phyloP scores from a whole-genome alignment of 768 basidiomycete species.

The Mycena capillaripes region DNA sequence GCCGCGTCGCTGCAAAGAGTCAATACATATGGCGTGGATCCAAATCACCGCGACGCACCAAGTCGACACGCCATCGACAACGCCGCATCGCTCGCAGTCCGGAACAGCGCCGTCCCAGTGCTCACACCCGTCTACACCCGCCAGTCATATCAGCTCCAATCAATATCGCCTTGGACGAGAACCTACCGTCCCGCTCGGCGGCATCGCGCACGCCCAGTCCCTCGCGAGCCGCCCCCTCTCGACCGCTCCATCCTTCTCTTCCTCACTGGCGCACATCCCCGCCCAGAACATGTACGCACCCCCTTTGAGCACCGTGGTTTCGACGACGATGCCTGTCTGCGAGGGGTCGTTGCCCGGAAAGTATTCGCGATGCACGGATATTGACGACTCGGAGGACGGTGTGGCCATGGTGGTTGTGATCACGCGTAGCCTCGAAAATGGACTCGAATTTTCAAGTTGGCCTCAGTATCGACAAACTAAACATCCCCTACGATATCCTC shows the following conservation, averaged over 20 bases:
- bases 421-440: no score
- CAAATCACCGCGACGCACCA: slow-evolving; percentile 57
- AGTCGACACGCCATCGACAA: slow-evolving; percentile 84
- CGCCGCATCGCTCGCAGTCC: slow-evolving; percentile 74
- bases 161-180: neutral
- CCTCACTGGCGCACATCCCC: slow-evolving; percentile 66
- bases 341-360: slow-evolving; percentile 64
- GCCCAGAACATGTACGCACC: slow-evolving; percentile 92
- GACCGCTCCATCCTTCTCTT: slow-evolving; percentile 63
- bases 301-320: slow-evolving; percentile 75
- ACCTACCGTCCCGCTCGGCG: slow-evolving; percentile 55
- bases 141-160: neutral
- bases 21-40: no score
- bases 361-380: slow-evolving; percentile 63
- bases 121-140: slow-evolving; percentile 39
- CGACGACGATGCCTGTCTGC: slow-evolving; percentile 72
- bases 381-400: slow-evolving; percentile 38
- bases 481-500: no score
- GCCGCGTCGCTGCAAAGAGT: slow-evolving; percentile 67
- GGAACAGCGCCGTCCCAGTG: slow-evolving; percentile 75
- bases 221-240: slow-evolving; percentile 69
- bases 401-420: neutral
- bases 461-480: no score
- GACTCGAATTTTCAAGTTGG: no score
- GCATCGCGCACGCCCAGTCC: slow-evolving; percentile 92